Evolutionary conservation across 2,329 filamentous ascomycete genomes (phyloP).

Genomic region (Fusarium irregulare): DNA sequence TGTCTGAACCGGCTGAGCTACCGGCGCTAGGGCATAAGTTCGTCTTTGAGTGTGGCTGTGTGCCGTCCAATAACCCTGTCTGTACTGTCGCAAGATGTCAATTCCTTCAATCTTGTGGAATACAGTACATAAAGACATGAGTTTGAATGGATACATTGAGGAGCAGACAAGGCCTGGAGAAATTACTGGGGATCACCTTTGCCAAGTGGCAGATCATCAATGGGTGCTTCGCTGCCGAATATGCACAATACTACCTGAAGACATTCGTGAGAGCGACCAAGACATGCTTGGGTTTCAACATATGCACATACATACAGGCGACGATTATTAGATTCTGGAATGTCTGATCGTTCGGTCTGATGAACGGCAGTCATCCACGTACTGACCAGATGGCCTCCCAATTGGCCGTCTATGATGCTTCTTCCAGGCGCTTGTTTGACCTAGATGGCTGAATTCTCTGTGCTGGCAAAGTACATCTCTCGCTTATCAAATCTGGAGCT

Average conservation of each 20-base stretch:
- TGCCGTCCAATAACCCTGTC: slow-evolving; percentile 25
- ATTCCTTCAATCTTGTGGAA: slow-evolving; percentile 12
- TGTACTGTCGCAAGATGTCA: slow-evolving; percentile 25
- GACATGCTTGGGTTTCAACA: neutral
- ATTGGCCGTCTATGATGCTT: slow-evolving; percentile 26
- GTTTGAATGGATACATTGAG: slow-evolving; percentile 4
- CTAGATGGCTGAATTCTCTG: slow-evolving; percentile 9
- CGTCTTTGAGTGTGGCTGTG: slow-evolving; percentile 9
- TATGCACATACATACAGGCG: slow-evolving; percentile 11
- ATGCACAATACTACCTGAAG: slow-evolving; percentile 7
- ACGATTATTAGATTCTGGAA: neutral
- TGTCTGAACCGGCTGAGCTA: slow-evolving; percentile 35
- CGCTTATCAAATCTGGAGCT: neutral
- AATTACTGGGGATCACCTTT: slow-evolving; percentile 36
- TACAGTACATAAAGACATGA: neutral
- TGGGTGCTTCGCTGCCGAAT: slow-evolving; percentile 22
- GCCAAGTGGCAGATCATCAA: slow-evolving; percentile 43
- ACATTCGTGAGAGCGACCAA: neutral
- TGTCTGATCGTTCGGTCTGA: slow-evolving; percentile 3
- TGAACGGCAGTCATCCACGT: slow-evolving; percentile 13
- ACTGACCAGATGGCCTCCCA: slow-evolving; percentile 5
- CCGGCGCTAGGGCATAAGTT: slow-evolving; percentile 25
- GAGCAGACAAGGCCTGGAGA: slow-evolving; percentile 24
- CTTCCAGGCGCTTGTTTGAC: slow-evolving; percentile 39
- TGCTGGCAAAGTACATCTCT: slow-evolving; percentile 26